These are phyloP conservation scores for Arthrobotrys megalospora DNA, from an alignment of 2,329 filamentous ascomycete species.

Conservation along the genomic window DNA sequence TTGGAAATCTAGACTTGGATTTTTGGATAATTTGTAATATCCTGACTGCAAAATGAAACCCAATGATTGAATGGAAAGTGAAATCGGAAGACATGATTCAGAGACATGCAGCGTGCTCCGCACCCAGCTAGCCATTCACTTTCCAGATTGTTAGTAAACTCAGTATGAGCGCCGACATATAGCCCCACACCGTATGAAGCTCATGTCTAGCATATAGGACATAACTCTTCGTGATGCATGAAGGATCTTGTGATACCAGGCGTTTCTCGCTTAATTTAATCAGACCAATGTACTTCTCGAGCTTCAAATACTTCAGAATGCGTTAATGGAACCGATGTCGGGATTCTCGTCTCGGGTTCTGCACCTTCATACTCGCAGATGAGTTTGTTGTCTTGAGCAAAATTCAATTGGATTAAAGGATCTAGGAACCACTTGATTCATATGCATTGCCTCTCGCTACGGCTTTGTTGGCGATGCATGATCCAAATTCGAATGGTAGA, in stretches of 20 bases:
- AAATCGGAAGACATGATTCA: neutral
- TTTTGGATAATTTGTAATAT: neutral
- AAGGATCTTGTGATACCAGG: neutral
- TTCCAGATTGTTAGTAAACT: neutral
- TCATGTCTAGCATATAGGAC: neutral
- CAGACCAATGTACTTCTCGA: neutral
- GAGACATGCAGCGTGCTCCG: slow-evolving; percentile 3
- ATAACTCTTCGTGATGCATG: neutral
- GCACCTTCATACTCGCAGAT: neutral
- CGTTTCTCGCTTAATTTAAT: neutral
- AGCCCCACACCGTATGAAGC: neutral
- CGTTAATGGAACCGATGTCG: neutral
- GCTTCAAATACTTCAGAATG: neutral
- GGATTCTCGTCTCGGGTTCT: neutral
- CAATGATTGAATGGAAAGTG: neutral
- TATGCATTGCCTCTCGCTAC: neutral
- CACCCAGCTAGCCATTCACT: neutral
- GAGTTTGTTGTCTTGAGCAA: neutral
- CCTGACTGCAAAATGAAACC: neutral
- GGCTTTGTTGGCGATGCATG: slow-evolving; percentile 9
- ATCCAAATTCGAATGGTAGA: slow-evolving; percentile 2
- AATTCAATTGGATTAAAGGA: neutral
- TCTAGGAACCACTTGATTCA: neutral
- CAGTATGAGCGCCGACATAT: neutral
- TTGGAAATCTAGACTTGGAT: neutral